Evolutionary conservation across 2,329 filamentous ascomycete genomes (phyloP), one percentile per base, ranked within the genome.

Genomic region (Calonectria ilicicola): DNA sequence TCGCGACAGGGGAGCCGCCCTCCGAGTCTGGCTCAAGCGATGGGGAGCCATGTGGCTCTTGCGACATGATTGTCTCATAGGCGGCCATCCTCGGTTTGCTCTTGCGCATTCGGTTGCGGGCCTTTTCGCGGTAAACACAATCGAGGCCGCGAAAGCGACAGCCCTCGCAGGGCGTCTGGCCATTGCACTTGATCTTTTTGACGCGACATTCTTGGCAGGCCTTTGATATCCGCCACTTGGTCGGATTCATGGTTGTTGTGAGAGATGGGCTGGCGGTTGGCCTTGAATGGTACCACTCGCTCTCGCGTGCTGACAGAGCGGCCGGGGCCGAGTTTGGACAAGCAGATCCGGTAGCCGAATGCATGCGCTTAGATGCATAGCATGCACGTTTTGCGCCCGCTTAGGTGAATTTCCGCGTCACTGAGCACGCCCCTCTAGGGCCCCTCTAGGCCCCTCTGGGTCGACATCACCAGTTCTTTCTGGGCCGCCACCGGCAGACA

Each of bases 201-300:
- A 72, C 73, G 49, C 81, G 81, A 66, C 81, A 83, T 74, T 81
- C 81, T 38, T 83, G 77, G 68, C 81, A 83, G 27, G 81, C 81
- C 73, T 82, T 83, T 69, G 81, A 82, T 70, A 82, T 82, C 68
- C 79, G 75, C 78, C 78, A 80, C 78, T 80, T 80, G n/a, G 77
- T 77, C 68, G 78, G 70, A 70, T 79, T 79, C 78, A 80, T 80
- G 26, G 70, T 74, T 46, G 74, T 27, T 49, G 49, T 51, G 58
- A 46, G 44, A 9, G 44, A 69, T 38, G 69, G 35, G 62, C 58
- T 69, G 51, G 51, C 69, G 64, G 66, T 72, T 69, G 32, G 71
- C 53, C 53, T 60, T 35, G 38, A 72, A 69, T 75, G 68, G 72
- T 74, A 78, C 74, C 70, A 69, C 65, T 62, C 51, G 32, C 53